These are phyloP conservation scores for Posidonia oceanica DNA, from an alignment of 116 monocot genomes.

Conservation along the genomic window DNA sequence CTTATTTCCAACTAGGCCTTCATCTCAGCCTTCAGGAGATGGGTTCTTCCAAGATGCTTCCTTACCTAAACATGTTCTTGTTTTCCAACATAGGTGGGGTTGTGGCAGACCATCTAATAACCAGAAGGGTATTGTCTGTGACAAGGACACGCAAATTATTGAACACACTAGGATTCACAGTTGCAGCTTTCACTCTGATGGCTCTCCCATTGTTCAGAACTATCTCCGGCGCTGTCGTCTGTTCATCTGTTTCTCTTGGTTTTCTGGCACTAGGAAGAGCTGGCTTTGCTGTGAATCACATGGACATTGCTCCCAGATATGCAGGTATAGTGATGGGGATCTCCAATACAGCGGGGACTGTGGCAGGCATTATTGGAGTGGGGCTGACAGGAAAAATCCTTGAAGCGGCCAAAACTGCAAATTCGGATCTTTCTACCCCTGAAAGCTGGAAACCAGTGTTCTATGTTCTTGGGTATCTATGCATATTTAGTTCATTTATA, in stretches of 20 bases:
- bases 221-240: conserved; percentile 20
- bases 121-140: conserved; percentile 20
- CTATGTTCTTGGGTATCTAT: conserved; percentile 33
- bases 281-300: conserved; percentile 44
- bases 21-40: conserved; percentile 45
- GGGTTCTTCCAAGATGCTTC: conserved; percentile 50
- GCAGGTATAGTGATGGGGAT: conserved; percentile 48
- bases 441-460: conserved; percentile 41
- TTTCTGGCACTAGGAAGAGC: conserved; percentile 44
- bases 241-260: conserved; percentile 39
- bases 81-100: conserved; percentile 44
- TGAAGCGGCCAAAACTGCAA: conserved; percentile 18
- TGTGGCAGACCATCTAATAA: conserved; percentile 32
- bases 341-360: conserved; percentile 44
- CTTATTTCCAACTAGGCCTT: conserved; percentile 36
- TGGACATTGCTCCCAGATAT: conserved; percentile 41
- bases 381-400: conserved; percentile 36
- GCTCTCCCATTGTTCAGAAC: conserved; percentile 27
- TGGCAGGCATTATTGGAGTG: conserved; percentile 39
- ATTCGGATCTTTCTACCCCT: conserved; percentile 17
- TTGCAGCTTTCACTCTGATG: conserved; percentile 30
- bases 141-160: conserved; percentile 29
- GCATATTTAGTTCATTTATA: conserved; percentile 36
- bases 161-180: conserved; percentile 30
- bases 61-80: conserved; percentile 45